Conservation (phyloP, 2,329 filamentous ascomycete genomes). For the Colletotrichum cereale region DNA sequence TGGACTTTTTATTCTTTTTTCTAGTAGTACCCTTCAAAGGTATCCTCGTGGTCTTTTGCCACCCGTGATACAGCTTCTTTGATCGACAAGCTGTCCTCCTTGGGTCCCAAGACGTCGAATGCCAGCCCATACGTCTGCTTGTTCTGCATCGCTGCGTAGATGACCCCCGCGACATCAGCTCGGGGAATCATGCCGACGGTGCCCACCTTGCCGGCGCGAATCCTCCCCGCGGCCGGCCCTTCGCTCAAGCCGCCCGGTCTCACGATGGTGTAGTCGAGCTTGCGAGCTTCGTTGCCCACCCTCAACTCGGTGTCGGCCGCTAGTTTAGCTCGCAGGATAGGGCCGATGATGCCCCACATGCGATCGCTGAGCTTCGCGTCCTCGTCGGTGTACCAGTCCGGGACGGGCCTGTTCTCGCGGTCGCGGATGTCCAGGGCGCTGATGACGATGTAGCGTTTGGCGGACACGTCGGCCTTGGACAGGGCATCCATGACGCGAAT, state of each 20-base stretch:
- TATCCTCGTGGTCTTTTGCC: slow-evolving; percentile 50
- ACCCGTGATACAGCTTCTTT: slow-evolving; percentile 54
- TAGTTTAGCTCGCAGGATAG: slow-evolving; percentile 57
- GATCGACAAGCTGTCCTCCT: slow-evolving; percentile 50
- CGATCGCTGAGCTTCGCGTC: slow-evolving; percentile 51
- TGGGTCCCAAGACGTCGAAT: slow-evolving; percentile 56
- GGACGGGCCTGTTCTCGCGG: slow-evolving; percentile 50
- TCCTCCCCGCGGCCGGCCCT: slow-evolving; percentile 52
- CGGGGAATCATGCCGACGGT: slow-evolving; percentile 52
- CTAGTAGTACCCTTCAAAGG: slow-evolving; percentile 47
- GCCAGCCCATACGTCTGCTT: slow-evolving; percentile 55
- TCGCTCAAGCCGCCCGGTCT: slow-evolving; percentile 56
- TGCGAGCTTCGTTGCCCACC: slow-evolving; percentile 51
- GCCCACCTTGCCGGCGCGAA: slow-evolving; percentile 57
- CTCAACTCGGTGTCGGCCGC: slow-evolving; percentile 55
- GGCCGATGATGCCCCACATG: slow-evolving; percentile 54
- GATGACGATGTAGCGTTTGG: slow-evolving; percentile 59
- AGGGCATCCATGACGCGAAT: slow-evolving; percentile 60
- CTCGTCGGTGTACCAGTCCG: slow-evolving; percentile 57
- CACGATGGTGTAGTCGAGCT: slow-evolving; percentile 60
- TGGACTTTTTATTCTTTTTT: neutral
- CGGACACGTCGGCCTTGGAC: slow-evolving; percentile 50
- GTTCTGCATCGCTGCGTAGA: slow-evolving; percentile 55
- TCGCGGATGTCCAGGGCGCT: slow-evolving; percentile 60
- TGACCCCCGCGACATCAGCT: slow-evolving; percentile 59